phyloP scores from a whole-genome alignment of 1,139 yeast genomes.

The Hyphopichia khmerensis region DNA sequence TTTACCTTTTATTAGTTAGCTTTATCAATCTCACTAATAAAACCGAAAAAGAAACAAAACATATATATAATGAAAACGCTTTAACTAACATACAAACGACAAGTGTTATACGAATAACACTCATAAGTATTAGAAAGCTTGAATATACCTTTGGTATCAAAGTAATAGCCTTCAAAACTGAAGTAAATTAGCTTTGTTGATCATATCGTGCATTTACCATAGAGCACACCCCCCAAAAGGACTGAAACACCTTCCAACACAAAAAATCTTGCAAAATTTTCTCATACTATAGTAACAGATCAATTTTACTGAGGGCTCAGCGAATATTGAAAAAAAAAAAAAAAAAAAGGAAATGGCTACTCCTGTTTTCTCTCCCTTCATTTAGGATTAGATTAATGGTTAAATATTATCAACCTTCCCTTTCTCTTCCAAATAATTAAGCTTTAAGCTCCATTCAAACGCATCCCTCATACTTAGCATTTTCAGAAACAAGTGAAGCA shows the following conservation, averaged over 20 bases:
- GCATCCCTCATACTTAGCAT: neutral
- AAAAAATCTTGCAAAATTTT: neutral
- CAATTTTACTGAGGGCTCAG: conserved; percentile 1
- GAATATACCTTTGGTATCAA: neutral
- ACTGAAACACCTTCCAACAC: neutral
- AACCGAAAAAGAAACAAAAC: no score
- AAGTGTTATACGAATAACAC: no score
- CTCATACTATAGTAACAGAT: neutral
- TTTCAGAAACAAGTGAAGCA: neutral
- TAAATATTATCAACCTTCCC: neutral
- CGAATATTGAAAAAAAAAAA: neutral
- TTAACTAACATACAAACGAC: no score
- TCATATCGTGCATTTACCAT: neutral
- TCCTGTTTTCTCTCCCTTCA: neutral
- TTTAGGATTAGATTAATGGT: neutral
- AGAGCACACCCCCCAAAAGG: neutral
- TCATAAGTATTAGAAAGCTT: no score
- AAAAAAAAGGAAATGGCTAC: neutral
- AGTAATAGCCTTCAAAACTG: no score
- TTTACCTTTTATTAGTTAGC: no score
- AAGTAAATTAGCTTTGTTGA: no score
- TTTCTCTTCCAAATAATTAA: neutral
- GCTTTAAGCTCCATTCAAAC: neutral
- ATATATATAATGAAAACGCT: no score
- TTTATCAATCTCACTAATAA: no score